Conservation (phyloP, 306 rosid species). For the Inga laurina region DNA sequence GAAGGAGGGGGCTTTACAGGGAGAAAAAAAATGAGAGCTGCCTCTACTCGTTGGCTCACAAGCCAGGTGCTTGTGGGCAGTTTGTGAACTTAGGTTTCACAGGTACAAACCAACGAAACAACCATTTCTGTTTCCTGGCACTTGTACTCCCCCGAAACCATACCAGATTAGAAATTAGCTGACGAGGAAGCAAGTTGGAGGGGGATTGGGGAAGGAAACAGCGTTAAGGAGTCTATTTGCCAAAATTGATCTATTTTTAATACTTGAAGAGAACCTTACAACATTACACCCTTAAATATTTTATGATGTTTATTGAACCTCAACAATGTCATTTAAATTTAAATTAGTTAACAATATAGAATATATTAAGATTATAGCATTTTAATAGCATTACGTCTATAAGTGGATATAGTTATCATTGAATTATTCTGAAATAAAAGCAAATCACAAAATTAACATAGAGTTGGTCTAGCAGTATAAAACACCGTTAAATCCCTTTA, state of each 20-base stretch:
- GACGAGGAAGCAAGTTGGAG: no score
- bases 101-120: constrained; percentile 52
- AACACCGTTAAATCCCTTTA: accelerated
- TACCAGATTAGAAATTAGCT: constrained; percentile 18
- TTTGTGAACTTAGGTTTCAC: constrained; percentile 48
- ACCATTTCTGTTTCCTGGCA: constrained; percentile 36
- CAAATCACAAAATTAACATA: no score
- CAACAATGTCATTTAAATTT: no score
- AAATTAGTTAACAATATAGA: no score
- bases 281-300: no score
- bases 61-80: constrained; percentile 42
- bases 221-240: no score
- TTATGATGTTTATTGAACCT: no score
- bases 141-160: constrained; percentile 55
- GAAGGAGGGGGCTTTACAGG: constrained; percentile 38
- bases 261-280: no score
- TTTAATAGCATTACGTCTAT: no score
- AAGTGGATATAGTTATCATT: not conserved
- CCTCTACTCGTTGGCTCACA: constrained; percentile 38
- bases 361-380: not conserved
- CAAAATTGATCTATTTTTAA: no score
- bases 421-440: not conserved
- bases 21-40: constrained; percentile 15
- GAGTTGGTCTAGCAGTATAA: no score
- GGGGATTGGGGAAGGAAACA: no score